Percentiles rank a stretch among this genome's conserved stretches.
Conservation (phyloP, 805 yeast genomes). For the Teunomyces panamensis region DNA sequence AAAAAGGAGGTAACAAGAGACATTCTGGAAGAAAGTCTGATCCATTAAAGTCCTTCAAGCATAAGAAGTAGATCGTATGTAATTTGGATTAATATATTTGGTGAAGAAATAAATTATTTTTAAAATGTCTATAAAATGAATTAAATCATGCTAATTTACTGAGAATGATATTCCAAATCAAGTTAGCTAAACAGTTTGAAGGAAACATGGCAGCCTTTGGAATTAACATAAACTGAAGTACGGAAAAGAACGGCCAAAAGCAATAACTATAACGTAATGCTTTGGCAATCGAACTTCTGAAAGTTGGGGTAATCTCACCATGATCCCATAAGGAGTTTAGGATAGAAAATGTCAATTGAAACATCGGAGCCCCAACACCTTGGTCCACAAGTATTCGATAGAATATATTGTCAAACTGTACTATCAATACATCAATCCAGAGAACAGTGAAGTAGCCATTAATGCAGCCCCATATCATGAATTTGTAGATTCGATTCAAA, state of each 20-base stretch:
- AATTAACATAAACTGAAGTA: conserved; percentile 46
- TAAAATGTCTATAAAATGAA: conserved; percentile 1
- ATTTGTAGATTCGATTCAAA: conserved; percentile 38
- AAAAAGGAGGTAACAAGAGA: conserved; percentile 36
- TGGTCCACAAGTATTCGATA: conserved; percentile 52
- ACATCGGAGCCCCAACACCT: conserved; percentile 50
- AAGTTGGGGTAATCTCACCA: conserved; percentile 30
- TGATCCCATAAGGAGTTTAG: conserved; percentile 57
- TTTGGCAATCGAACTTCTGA: conserved; percentile 41
- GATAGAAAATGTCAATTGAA: conserved; percentile 50
- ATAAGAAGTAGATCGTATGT: conserved; percentile 7
- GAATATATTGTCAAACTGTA: conserved; percentile 30
- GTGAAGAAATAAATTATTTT: not conserved
- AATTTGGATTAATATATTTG: not conserved
- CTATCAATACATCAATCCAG: conserved; percentile 52
- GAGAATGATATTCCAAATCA: conserved; percentile 55
- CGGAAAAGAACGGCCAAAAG: conserved; percentile 60
- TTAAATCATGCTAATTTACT: conserved; percentile 22
- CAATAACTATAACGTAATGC: conserved; percentile 52
- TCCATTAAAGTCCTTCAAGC: conserved; percentile 56
- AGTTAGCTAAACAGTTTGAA: conserved; percentile 52
- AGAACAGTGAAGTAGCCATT: conserved; percentile 54
- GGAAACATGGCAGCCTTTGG: conserved; percentile 55
- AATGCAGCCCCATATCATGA: conserved; percentile 57
- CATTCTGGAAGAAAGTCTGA: conserved; percentile 46